phyloP scores from a whole-genome alignment of 768 basidiomycete species.

The Termitomyces sp. region DNA sequence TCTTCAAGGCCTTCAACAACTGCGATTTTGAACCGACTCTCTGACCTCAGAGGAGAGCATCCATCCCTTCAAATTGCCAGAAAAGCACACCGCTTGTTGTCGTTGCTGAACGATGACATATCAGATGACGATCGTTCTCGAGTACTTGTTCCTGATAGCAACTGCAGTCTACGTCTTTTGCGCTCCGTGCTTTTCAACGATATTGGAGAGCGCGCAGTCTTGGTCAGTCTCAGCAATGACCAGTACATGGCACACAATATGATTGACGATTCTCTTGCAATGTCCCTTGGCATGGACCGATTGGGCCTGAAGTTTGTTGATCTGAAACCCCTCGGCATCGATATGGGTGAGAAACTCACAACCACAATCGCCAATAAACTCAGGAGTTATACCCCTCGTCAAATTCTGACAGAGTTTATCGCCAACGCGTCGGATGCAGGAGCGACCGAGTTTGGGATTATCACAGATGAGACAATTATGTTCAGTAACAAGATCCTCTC shows the following conservation, averaged over 20 bases:
- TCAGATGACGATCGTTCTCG: not conserved
- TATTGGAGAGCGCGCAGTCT: conserved; percentile 27
- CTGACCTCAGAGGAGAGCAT: not conserved
- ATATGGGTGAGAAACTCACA: conserved; percentile 41
- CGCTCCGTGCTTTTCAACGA: conserved; percentile 36
- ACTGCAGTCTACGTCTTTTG: conserved; percentile 22
- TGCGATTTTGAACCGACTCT: conserved; percentile 16
- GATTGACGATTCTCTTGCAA: conserved; percentile 28
- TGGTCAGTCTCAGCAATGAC: conserved; percentile 16
- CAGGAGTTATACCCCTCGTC: conserved; percentile 36
- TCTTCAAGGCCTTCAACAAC: conserved; percentile 26
- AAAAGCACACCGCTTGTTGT: conserved; percentile 26
- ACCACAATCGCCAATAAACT: conserved; percentile 41
- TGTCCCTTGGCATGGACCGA: conserved; percentile 25
- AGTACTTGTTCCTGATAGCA: conserved; percentile 33
- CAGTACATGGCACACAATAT: conserved; percentile 25
- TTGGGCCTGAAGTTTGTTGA: conserved; percentile 32
- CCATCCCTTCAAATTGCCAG: conserved; percentile 10
- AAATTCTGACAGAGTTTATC: conserved; percentile 46
- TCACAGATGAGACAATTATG: conserved; percentile 30
- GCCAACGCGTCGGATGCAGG: conserved; percentile 52
- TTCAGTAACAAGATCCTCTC: conserved; percentile 24
- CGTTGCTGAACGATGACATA: conserved; percentile 21
- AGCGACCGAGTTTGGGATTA: conserved; percentile 38
- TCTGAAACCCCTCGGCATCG: conserved; percentile 21